Percentiles rank a stretch among this genome's conserved stretches.
Conservation (phyloP, 1,284 basidiomycete species). For the Veloboletus limbatus region DNA sequence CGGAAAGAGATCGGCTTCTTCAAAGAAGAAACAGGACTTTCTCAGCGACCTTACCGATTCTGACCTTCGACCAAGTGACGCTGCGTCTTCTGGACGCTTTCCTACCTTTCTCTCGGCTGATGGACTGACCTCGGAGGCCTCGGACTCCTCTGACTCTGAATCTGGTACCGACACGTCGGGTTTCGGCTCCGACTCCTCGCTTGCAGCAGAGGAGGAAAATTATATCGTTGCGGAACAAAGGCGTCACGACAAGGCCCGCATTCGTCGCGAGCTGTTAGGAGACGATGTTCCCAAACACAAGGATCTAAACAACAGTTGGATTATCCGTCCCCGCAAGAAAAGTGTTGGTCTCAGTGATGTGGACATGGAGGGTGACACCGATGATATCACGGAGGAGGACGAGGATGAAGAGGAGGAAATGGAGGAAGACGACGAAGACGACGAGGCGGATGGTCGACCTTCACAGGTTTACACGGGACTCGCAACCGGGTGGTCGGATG, state of each 20-base stretch:
- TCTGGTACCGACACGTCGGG: slow-evolving; percentile 37
- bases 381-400: slow-evolving; percentile 44
- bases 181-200: slow-evolving; percentile 54
- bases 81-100: slow-evolving; percentile 42
- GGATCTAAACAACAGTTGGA: slow-evolving; percentile 56
- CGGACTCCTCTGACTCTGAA: slow-evolving; percentile 40
- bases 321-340: slow-evolving; percentile 63
- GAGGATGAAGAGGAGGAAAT: slow-evolving; percentile 51
- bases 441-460: slow-evolving; percentile 43
- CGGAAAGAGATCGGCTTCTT: slow-evolving; percentile 37
- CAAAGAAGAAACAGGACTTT: slow-evolving; percentile 33
- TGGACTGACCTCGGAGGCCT: slow-evolving; percentile 46
- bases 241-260: slow-evolving; percentile 45
- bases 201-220: slow-evolving; percentile 60
- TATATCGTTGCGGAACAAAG: slow-evolving; percentile 52
- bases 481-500: slow-evolving; percentile 67
- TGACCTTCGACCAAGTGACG: slow-evolving; percentile 32
- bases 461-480: slow-evolving; percentile 53
- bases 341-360: slow-evolving; percentile 61
- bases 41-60: slow-evolving; percentile 35
- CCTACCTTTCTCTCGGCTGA: slow-evolving; percentile 72
- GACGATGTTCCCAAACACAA: slow-evolving; percentile 48
- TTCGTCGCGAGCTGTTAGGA: slow-evolving; percentile 54
- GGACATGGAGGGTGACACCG: slow-evolving; percentile 53
- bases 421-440: slow-evolving; percentile 40